A percentile compares a stretch with the other conserved stretches of the same genome.
phyloP scores from a whole-genome alignment of 371 early-diverging fungal genomes.

The Funneliformis caledonium region DNA sequence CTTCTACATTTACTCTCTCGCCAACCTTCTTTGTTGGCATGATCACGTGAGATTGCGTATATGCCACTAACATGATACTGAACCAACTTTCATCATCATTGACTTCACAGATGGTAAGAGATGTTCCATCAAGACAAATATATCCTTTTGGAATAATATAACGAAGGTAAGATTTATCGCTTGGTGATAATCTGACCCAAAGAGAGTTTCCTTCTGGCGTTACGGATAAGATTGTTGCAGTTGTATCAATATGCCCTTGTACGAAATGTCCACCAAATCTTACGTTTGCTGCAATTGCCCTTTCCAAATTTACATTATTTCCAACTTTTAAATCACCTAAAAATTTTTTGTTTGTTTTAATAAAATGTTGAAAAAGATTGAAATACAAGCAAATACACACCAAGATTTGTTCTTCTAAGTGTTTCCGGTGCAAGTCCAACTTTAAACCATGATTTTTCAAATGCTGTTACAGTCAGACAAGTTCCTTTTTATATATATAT shows the following conservation, averaged over 20 bases:
- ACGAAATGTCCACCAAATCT: constrained; percentile 97
- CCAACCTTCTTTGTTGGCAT: constrained; percentile 80
- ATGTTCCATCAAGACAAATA: constrained; percentile 92
- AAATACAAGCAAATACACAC: constrained; percentile 50
- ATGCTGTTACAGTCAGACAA: constrained; percentile 95
- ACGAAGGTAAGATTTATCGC: constrained; percentile 65
- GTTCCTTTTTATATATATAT: constrained; percentile 64
- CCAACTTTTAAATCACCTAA: constrained; percentile 79
- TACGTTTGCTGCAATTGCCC: constrained; percentile 85
- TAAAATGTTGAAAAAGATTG: neutral
- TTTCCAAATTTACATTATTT: constrained; percentile 87
- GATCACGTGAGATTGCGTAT: constrained; percentile 86
- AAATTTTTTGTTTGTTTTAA: neutral
- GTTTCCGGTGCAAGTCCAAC: constrained; percentile 94
- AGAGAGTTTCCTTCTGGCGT: constrained; percentile 89
- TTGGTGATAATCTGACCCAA: constrained; percentile 76
- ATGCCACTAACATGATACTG: constrained; percentile 93
- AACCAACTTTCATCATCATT: constrained; percentile 77
- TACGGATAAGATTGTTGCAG: constrained; percentile 73
- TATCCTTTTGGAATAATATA: constrained; percentile 96
- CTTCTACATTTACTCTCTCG: constrained; percentile 89
- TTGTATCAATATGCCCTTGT: constrained; percentile 94
- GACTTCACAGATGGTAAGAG: constrained; percentile 91
- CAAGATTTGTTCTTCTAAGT: constrained; percentile 86
- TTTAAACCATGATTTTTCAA: constrained; percentile 80